Percentiles rank a stretch among this genome's conserved stretches.
Conservation (phyloP, 192 early-diverging fungal genomes). For the Coemansia sp. region DNA sequence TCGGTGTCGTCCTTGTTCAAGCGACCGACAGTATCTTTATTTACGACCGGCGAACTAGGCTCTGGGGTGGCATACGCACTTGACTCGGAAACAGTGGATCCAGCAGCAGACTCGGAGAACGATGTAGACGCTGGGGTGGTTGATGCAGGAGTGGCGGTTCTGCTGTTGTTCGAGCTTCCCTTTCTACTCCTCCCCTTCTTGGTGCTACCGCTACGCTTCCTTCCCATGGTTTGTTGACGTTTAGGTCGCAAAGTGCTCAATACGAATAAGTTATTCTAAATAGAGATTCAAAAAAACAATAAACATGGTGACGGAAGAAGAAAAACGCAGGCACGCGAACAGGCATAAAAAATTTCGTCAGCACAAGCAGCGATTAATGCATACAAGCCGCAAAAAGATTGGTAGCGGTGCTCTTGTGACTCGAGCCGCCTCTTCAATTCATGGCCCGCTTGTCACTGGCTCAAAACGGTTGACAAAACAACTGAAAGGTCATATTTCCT, state of each 20-base stretch:
- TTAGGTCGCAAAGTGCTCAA: neutral
- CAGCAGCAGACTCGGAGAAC: neutral
- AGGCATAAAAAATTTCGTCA: neutral
- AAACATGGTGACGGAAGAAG: neutral
- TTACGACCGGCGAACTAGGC: neutral
- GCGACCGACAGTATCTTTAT: neutral
- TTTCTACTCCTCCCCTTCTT: conserved; percentile 29
- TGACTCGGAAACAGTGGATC: neutral
- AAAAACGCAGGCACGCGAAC: neutral
- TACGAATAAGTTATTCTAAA: neutral
- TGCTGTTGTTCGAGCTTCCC: conserved; percentile 25
- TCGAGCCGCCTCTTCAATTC: no score
- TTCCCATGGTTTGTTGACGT: conserved; percentile 19
- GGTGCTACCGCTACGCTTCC: conserved; percentile 30
- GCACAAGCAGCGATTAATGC: no score
- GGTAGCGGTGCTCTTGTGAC: no score
- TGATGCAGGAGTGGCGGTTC: conserved; percentile 18
- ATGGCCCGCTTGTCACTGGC: no score
- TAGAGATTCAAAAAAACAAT: neutral
- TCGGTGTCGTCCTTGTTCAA: neutral
- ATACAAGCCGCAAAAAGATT: no score
- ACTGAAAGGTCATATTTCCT: no score
- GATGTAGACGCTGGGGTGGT: conserved; percentile 5
- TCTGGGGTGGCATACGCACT: neutral
- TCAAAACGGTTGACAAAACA: neutral